These are phyloP conservation scores for Ascochyta viciae-villosae DNA, from an alignment of 2,329 filamentous ascomycete genomes.

Conservation along the genomic window DNA sequence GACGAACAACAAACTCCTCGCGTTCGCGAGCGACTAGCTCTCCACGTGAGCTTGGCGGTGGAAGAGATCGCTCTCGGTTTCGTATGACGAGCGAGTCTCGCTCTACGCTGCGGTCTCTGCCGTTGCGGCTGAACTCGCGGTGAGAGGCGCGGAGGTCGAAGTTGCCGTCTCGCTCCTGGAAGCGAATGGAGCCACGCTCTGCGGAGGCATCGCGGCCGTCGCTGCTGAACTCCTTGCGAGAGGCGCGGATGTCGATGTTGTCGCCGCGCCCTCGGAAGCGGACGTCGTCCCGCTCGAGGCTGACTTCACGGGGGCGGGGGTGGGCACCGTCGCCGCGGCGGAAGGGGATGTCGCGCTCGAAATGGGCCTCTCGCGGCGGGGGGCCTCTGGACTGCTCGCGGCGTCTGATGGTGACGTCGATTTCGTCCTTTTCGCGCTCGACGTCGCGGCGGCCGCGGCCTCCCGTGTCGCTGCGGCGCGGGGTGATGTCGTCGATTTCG, in stretches of 20 bases:
- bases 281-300: conserved; percentile 55
- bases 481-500: conserved; percentile 51
- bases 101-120: conserved; percentile 44
- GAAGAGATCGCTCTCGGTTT: conserved; percentile 46
- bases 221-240: conserved; percentile 32
- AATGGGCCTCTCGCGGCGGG: conserved; percentile 40
- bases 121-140: conserved; percentile 45
- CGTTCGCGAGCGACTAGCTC: conserved; percentile 50
- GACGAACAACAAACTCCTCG: conserved; percentile 52
- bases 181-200: conserved; percentile 39
- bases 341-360: conserved; percentile 53
- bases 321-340: conserved; percentile 52
- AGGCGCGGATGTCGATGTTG: conserved; percentile 43
- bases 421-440: conserved; percentile 40
- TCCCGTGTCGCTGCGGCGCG: conserved; percentile 45
- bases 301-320: conserved; percentile 44
- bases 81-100: conserved; percentile 46
- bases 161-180: conserved; percentile 48
- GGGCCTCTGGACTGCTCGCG: conserved; percentile 46
- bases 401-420: conserved; percentile 45
- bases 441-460: conserved; percentile 43
- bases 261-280: conserved; percentile 50
- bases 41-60: conserved; percentile 43
- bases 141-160: conserved; percentile 49
- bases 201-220: conserved; percentile 34